phyloP scores from a whole-genome alignment of 2,329 filamentous ascomycete species.

The Helotiales sp. region DNA sequence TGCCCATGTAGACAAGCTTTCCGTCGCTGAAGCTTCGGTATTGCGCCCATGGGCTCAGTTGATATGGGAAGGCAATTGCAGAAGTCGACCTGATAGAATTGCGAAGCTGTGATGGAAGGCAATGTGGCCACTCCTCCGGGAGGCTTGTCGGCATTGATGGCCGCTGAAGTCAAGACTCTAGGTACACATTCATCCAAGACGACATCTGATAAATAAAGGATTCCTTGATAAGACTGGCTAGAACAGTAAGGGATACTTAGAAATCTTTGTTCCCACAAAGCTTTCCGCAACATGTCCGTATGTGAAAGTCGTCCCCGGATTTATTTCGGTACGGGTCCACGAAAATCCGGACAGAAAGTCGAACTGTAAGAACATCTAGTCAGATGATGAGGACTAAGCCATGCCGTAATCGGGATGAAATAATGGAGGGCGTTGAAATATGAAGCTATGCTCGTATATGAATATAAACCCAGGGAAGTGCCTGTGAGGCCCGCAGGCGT shows the following conservation, averaged over 20 bases:
- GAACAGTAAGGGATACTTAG: not conserved
- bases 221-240: not conserved
- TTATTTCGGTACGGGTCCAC: not conserved
- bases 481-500: not conserved
- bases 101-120: constrained; percentile 35
- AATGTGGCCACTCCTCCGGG: constrained; percentile 25
- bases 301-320: not conserved
- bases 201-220: constrained; percentile 22
- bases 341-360: not conserved
- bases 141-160: constrained; percentile 34
- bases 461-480: not conserved
- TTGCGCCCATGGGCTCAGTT: constrained; percentile 39
- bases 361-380: not conserved
- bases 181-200: constrained; percentile 29
- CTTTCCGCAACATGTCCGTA: not conserved
- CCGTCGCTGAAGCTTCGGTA: constrained; percentile 30
- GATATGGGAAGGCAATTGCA: constrained; percentile 39
- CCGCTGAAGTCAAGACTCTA: constrained; percentile 28
- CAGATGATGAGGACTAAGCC: not conserved
- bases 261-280: not conserved
- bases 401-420: not conserved
- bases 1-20: constrained; percentile 34
- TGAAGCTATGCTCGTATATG: not conserved
- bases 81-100: constrained; percentile 33
- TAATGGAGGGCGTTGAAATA: not conserved